phyloP scores from a whole-genome alignment of 345 rosid species.

The Hibiscus tridactylites region DNA sequence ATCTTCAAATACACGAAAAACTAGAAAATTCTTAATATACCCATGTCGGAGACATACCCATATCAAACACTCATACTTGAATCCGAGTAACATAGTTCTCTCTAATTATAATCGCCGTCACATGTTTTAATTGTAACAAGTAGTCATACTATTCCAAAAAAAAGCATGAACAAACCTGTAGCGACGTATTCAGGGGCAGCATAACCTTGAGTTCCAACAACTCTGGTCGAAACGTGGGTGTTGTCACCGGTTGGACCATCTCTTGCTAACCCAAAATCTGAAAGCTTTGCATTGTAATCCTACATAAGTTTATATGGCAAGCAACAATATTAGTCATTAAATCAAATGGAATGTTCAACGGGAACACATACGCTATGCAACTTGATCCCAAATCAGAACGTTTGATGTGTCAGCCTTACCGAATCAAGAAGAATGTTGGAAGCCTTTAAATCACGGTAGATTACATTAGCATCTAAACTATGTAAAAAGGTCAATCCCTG shows the following conservation, averaged over 20 bases:
- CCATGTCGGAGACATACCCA: no score
- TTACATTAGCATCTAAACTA: constrained; percentile 50
- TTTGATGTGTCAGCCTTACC: constrained; percentile 24
- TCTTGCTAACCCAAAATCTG: constrained; percentile 94
- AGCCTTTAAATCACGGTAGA: constrained; percentile 62
- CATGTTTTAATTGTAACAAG: no score
- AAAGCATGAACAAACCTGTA: constrained; percentile 39
- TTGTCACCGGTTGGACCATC: constrained; percentile 87
- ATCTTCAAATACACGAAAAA: no score
- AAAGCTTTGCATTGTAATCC: constrained; percentile 75
- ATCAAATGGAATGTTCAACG: not conserved
- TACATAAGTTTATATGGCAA: constrained; percentile 14
- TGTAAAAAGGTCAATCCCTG: constrained; percentile 58
- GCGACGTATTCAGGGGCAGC: constrained; percentile 94
- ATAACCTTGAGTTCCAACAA: constrained; percentile 81
- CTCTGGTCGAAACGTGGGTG: constrained; percentile 85
- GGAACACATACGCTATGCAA: not conserved
- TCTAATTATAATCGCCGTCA: no score
- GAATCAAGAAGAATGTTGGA: constrained; percentile 64
- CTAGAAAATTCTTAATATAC: no score
- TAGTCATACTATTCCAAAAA: no score
- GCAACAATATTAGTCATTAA: constrained; percentile 3
- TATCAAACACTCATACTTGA: no score
- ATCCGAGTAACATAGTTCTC: no score
- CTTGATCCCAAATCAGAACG: not conserved